Conservation (phyloP, 257 asterid species). For the Echium plantagineum region DNA sequence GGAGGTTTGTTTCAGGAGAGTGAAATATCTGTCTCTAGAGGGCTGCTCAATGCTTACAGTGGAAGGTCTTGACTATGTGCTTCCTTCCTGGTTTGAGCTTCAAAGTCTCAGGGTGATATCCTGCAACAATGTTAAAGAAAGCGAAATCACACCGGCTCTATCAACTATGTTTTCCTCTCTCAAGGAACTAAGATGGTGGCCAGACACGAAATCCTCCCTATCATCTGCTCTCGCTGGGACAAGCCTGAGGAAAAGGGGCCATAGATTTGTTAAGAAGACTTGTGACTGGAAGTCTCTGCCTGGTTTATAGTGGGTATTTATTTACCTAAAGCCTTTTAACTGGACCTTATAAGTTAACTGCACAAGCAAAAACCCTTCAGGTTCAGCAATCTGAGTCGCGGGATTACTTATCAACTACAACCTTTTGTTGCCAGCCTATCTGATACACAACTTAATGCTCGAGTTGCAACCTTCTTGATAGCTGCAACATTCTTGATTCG, state of each 20-base stretch:
- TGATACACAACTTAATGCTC: too few relatives aligned
- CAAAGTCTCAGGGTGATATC: slow-evolving; percentile 50
- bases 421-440: too few relatives aligned
- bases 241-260: slow-evolving; percentile 51
- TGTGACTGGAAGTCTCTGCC: slow-evolving; percentile 59
- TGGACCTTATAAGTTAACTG: neutral
- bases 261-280: slow-evolving; percentile 39
- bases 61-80: slow-evolving; percentile 45
- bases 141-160: slow-evolving; percentile 39
- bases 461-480: too few relatives aligned
- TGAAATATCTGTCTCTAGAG: slow-evolving; percentile 39
- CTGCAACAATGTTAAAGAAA: slow-evolving; percentile 53
- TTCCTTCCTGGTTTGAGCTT: slow-evolving; percentile 43
- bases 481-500: too few relatives aligned
- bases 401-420: too few relatives aligned
- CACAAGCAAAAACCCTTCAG: too few relatives aligned
- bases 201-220: slow-evolving; percentile 40
- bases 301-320: slow-evolving; percentile 15
- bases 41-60: slow-evolving; percentile 64
- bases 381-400: too few relatives aligned
- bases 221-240: slow-evolving; percentile 42
- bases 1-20: slow-evolving; percentile 30
- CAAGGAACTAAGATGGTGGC: slow-evolving; percentile 56
- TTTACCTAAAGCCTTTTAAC: neutral
- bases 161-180: slow-evolving; percentile 39